These are phyloP conservation scores for Davidsoniella australis DNA, from an alignment of 2,329 filamentous ascomycete genomes.

Conservation along the genomic window DNA sequence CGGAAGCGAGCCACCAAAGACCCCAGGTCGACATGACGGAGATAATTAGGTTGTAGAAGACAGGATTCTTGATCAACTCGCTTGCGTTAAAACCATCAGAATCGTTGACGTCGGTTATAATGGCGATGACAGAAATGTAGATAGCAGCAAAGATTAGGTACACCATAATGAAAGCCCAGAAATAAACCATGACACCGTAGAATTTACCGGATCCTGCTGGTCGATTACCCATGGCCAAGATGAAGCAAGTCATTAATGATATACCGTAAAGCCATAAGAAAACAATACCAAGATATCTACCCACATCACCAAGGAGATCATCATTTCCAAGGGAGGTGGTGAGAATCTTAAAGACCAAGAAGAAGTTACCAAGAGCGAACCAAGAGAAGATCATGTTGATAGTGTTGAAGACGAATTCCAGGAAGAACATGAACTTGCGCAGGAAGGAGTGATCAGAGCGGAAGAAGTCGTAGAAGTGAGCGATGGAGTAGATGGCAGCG, in stretches of 20 bases:
- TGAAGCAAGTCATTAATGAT: constrained; percentile 84
- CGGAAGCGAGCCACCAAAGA: constrained; percentile 77
- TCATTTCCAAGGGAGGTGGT: constrained; percentile 63
- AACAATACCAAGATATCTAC: constrained; percentile 66
- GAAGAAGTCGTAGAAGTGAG: constrained; percentile 93
- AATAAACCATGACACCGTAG: constrained; percentile 95
- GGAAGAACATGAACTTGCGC: constrained; percentile 73
- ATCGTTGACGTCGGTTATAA: constrained; percentile 50
- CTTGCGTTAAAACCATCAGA: constrained; percentile 47
- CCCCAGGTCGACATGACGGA: constrained; percentile 84
- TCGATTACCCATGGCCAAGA: constrained; percentile 82
- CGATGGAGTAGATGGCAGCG: constrained; percentile 84
- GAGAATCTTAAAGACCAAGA: constrained; percentile 93
- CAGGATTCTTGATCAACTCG: constrained; percentile 66
- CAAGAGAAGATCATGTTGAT: constrained; percentile 96
- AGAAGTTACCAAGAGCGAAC: constrained; percentile 98
- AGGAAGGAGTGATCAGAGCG: constrained; percentile 77
- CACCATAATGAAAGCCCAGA: constrained; percentile 93
- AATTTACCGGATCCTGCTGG: constrained; percentile 85
- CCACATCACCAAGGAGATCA: constrained; percentile 56
- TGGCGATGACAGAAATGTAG: constrained; percentile 80
- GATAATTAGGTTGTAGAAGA: constrained; percentile 88
- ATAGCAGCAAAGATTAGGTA: constrained; percentile 91
- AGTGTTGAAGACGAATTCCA: constrained; percentile 90
- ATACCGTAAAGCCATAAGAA: constrained; percentile 95